Conservation (phyloP, 257 asterid species). For the Thymus mandschuricus region DNA sequence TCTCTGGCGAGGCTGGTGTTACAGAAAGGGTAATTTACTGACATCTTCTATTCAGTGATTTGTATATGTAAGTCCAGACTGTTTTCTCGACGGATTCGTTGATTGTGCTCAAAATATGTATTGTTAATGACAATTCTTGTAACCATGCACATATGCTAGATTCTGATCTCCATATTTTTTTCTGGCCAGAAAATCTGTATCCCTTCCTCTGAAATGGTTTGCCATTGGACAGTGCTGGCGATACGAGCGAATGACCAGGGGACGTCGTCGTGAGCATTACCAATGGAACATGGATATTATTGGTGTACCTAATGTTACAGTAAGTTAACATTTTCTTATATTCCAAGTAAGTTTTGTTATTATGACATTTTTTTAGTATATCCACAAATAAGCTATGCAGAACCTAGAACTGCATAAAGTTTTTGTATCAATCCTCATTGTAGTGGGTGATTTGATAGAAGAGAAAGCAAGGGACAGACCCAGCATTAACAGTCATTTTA, state of each 20-base stretch:
- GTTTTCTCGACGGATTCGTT: constrained; percentile 1
- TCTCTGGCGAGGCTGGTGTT: constrained; percentile 96
- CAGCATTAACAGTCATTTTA: not conserved
- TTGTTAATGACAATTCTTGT: constrained; percentile 41
- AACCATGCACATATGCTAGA: constrained; percentile 59
- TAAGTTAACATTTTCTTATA: constrained; percentile 39
- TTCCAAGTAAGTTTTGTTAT: not conserved
- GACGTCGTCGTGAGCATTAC: constrained; percentile 96
- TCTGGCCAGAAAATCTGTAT: constrained; percentile 86
- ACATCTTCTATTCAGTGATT: constrained; percentile 22
- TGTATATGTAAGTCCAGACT: not conserved
- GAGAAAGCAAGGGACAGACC: not conserved
- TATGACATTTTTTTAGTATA: not conserved
- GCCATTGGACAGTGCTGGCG: constrained; percentile 99
- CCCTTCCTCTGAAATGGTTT: constrained; percentile 97
- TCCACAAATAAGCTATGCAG: not conserved
- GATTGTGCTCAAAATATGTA: constrained; percentile 30
- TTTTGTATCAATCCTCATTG: not conserved
- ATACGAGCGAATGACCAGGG: constrained; percentile 97
- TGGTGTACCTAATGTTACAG: constrained; percentile 86
- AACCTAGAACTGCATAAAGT: constrained; percentile 6
- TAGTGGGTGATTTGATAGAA: constrained; percentile 5
- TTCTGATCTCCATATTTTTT: constrained; percentile 65
- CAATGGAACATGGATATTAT: constrained; percentile 99
- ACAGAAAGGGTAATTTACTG: constrained; percentile 78